A percentile compares a stretch with the other conserved stretches of the same genome.
Conservation (phyloP, 2,329 filamentous ascomycete species). For the Aureobasidium sp. region DNA sequence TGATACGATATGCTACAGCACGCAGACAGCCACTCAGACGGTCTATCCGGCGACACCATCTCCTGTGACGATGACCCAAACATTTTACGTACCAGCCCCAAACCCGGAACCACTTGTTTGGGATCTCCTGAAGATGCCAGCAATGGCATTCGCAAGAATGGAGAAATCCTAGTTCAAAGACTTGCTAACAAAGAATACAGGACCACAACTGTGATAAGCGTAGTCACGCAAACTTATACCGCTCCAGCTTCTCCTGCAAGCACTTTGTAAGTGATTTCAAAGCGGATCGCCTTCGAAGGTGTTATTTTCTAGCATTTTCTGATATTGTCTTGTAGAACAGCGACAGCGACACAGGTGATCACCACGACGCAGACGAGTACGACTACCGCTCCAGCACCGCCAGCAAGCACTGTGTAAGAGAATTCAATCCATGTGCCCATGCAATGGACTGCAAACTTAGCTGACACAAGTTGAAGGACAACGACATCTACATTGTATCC, state of each 20-base stretch:
- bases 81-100: not conserved
- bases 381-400: not conserved
- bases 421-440: not conserved
- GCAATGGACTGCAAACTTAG: not conserved
- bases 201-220: not conserved
- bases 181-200: not conserved
- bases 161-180: too few relatives aligned
- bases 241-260: not conserved
- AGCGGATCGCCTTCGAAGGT: not conserved
- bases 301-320: too few relatives aligned
- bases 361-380: not conserved
- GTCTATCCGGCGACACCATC: not conserved
- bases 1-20: too few relatives aligned
- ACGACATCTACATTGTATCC: not conserved
- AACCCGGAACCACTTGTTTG: too few relatives aligned
- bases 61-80: not conserved
- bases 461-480: not conserved
- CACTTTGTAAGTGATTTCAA: not conserved
- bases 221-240: not conserved
- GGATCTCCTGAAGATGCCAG: too few relatives aligned
- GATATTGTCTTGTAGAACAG: too few relatives aligned
- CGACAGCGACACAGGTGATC: too few relatives aligned
- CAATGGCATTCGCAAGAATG: too few relatives aligned
- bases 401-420: not conserved
- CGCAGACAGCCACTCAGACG: not conserved